Evolutionary conservation across 2,329 filamentous ascomycete species (phyloP), one percentile per base, ranked within the genome.

Genomic region (Neospermospora avenae): DNA sequence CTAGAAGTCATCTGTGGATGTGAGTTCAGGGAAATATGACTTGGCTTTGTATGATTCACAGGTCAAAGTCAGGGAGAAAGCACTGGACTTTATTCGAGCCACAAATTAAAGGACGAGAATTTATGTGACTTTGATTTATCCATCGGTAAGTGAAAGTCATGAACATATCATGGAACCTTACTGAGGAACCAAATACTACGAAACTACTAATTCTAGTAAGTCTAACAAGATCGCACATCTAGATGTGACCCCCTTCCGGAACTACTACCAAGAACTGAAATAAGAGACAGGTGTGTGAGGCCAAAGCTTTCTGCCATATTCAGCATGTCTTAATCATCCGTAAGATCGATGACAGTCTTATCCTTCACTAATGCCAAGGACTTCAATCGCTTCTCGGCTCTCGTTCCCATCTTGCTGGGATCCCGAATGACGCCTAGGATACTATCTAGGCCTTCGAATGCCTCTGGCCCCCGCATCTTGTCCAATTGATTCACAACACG

Each of bases 361-460:
- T 34, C n/a, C 6, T 44, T 24, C 28, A 54, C 20, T 13, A 25
- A 34, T 6, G 34, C 41, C 20, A 31, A 25, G 16, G 39, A 25
- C 31, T 39, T 46, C 24, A 52, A 11, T 3, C 42, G 39, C 41
- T 52, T 59, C 41, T 42, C 25, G 18, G 31, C 20, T 14, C 13
- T 58, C 13, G 22, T 53, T 46, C 25, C 39, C 25, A 39, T 8
- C 20, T 45, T 42, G 7, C 22, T 34, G 10, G 52, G 60, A 25
- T 59, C 44, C 8, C 20, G 37, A 37, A 62, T 52, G 7, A 62
- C 35, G 1, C 46, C 28, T 3, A 59, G 28, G 5, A 62, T 39
- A 37, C 53, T 39, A 49, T 62, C 59, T n/a, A 64, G 45, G 4
- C 53, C 59, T 11, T 59, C 51, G 20, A 64, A 42, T 24, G 44